Evolutionary conservation across 257 asterid species (phyloP), one percentile per base, ranked within the genome.

Genomic region (Prunella vulgaris): DNA sequence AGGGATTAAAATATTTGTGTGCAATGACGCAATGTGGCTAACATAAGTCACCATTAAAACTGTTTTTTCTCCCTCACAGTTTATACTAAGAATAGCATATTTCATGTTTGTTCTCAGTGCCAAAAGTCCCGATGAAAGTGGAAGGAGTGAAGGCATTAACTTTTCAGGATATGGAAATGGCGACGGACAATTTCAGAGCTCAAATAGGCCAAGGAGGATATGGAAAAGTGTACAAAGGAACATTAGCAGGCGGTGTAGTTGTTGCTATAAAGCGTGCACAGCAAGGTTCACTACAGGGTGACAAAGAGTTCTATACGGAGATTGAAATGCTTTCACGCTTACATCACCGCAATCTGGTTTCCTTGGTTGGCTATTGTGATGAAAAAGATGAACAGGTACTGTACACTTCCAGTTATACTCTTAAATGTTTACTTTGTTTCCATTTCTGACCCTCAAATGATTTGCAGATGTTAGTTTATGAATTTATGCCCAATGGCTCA

Each of bases 401-500:
- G 22, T 21, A 21, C 14, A 62, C 21, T 25, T 32, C 10, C 2
- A 18, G 40, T 57, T 44, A 25, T 56, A 24, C 5, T 10, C 46
- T 15, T 18, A 17, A 18, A 32, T 15, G 5, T 56, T 60, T 46
- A 24, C 10, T 65, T 24, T 17, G 57, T 17, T 6, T 25, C 13
- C 68, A 37, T 15, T 22, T 63, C 60, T 54, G 52, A 72, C 2
- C 17, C 17, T 40, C 66, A 74, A 22, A 61, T 76, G 65, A 7
- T 60, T 46, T 69, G 78, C 97, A 91, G 95, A 89, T 89, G 92
- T 82, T 89, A 63, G 94, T 92, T 61, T 92, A 92, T 53, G 96
- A 92, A 77, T 92, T 83, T 72, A 87, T 92, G 96, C 85, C 92
- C 20, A 89, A 86, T 77, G 96, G 98, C 48, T 80, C 96, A 22